A percentile compares a stretch with the other conserved stretches of the same genome.
Evolutionary conservation across 495 filamentous ascomycete genomes (phyloP).

Genomic region (Aspergillus nidulans): DNA sequence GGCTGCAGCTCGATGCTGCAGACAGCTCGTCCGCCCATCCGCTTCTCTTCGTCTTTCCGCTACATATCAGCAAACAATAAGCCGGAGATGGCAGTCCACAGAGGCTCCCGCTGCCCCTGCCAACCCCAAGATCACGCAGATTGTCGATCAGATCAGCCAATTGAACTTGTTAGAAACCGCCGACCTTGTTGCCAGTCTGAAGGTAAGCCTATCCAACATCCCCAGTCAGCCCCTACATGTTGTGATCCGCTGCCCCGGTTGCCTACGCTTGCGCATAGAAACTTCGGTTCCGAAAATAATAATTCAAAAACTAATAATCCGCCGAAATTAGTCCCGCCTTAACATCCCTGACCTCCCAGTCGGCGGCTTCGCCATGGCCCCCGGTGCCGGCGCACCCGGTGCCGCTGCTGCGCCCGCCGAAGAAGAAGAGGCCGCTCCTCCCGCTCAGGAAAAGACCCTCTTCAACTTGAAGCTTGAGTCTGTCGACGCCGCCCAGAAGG

Average conservation of each 20-base stretch:
- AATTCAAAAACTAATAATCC: neutral
- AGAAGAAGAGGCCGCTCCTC: conserved; percentile 78
- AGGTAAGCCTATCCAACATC: conserved; percentile 50
- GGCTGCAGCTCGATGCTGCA: conserved; percentile 42
- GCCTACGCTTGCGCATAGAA: neutral
- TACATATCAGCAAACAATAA: conserved; percentile 42
- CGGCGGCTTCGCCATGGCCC: conserved; percentile 73
- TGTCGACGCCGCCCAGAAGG: conserved; percentile 84
- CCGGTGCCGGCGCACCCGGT: conserved; percentile 44
- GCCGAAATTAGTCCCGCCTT: conserved; percentile 63
- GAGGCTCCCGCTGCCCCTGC: conserved; percentile 52
- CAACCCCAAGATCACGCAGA: conserved; percentile 84
- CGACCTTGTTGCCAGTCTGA: conserved; percentile 85
- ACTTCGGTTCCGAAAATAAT: neutral
- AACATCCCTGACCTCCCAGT: conserved; percentile 98
- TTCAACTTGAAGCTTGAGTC: conserved; percentile 91
- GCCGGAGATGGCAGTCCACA: conserved; percentile 46
- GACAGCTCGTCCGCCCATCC: conserved; percentile 45
- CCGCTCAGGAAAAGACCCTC: conserved; percentile 87
- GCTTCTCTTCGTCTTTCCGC: conserved; percentile 42
- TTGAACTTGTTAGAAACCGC: conserved; percentile 97
- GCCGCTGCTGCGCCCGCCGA: conserved; percentile 68
- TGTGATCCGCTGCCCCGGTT: neutral
- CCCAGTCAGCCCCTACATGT: neutral
- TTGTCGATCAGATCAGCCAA: conserved; percentile 97